Base-by-base conservation (phyloP, 129 eudicot species). In the Ambrosia trifida region DNA sequence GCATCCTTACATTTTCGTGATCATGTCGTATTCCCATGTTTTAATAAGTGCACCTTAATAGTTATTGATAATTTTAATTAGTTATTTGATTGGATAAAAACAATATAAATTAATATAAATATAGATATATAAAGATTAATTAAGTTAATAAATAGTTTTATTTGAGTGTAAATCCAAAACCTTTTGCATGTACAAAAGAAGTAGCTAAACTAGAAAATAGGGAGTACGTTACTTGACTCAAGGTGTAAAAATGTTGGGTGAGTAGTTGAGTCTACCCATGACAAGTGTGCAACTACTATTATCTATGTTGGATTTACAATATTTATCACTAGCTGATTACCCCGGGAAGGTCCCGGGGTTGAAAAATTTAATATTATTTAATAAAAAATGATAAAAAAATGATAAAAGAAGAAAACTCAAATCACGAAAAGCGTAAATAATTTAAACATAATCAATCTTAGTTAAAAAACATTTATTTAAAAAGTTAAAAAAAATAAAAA, bases 251-350 rank as follows among this genome's bases (percentile, higher is more conserved):
- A 7, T 65, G 54, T 65, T 53, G 79, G 72, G 66, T 74, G 78
- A 52, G 66, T 38, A 54, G 79, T 53, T 74, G 31, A 51, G 72
- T 66, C 66, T 74, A 65, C 79, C 64, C 57, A 74, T 74, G 46
- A 65, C 65, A 63, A 11, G 45, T 50, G 35, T 53, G 35, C 43
- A 49, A 11, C 45, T 2, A 53, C 47, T 65, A 74, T 53, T 40
- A 6, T 40, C 24, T 51, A 63, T 47, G 28, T 47, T 6, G 19
- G 9, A 49, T 35, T 17, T 32, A 69, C 20, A 6, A 62, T 13
- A 11, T 3, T n/a, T 5, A 61, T 12, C 13, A 46, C n/a, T n/a
- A n/a, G n/a, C n/a, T n/a, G n/a, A n/a, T n/a, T n/a, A n/a, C n/a
- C n/a, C n/a, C n/a, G n/a, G n/a, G n/a, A n/a, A n/a, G n/a, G n/a